Evolutionary conservation across 1,139 yeast species (phyloP).

Genomic region (Yamadazyma membranifaciens): DNA sequence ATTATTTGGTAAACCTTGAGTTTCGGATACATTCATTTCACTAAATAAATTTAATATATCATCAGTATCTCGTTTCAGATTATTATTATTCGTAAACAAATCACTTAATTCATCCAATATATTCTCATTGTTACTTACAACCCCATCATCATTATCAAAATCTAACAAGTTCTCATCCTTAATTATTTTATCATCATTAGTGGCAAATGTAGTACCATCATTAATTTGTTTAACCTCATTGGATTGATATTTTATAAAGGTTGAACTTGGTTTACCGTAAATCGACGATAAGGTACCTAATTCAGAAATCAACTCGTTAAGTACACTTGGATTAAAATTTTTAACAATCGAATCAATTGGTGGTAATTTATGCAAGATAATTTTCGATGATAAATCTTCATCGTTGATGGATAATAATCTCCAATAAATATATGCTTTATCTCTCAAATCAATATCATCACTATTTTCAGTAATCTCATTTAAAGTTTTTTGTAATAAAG

Average conservation of each 20-base stretch:
- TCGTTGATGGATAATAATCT: constrained; percentile 63
- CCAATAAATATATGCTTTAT: constrained; percentile 94
- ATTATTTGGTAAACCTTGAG: background rate
- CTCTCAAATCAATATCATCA: constrained; percentile 91
- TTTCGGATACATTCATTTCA: constrained; percentile 15
- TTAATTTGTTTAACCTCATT: constrained; percentile 8
- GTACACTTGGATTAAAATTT: constrained; percentile 62
- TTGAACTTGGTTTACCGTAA: constrained; percentile 77
- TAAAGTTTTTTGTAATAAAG: constrained; percentile 65
- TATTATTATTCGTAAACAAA: constrained; percentile 46
- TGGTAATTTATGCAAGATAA: constrained; percentile 64
- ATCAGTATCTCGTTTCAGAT: constrained; percentile 23
- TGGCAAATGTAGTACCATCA: constrained; percentile 16
- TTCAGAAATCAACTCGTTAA: constrained; percentile 70
- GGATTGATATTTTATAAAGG: constrained; percentile 42
- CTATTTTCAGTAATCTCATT: constrained; percentile 77
- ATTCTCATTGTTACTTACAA: constrained; percentile 19
- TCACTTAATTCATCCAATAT: constrained; percentile 69
- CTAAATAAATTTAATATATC: constrained; percentile 48
- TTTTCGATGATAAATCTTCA: constrained; percentile 47
- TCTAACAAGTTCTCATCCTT: constrained; percentile 85
- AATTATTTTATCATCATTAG: constrained; percentile 44
- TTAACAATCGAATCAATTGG: constrained; percentile 72
- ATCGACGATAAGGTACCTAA: constrained; percentile 86
- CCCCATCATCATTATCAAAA: constrained; percentile 56